Evolutionary conservation across 352 stramenopile genomes (phyloP).

Genomic region (Phytophthora niederhauseri): DNA sequence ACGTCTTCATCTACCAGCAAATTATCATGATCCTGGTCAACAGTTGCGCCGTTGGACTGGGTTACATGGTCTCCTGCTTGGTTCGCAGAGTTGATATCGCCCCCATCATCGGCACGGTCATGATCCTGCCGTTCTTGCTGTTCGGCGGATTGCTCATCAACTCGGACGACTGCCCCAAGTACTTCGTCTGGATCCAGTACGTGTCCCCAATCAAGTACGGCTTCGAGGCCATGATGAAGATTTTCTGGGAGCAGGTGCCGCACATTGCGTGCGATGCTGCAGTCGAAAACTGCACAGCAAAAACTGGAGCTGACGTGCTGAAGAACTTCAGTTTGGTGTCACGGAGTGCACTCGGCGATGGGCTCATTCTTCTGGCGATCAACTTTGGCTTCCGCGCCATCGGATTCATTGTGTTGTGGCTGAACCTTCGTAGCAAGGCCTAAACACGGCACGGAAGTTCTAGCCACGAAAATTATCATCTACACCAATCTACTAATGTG

Average conservation of each 20-base stretch:
- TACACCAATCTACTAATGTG: not conserved
- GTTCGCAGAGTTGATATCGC: slow-evolving; percentile 32
- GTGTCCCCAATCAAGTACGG: slow-evolving; percentile 49
- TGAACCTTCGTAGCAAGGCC: slow-evolving; percentile 29
- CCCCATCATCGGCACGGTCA: slow-evolving; percentile 37
- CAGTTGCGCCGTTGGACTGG: slow-evolving; percentile 35
- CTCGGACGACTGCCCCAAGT: slow-evolving; percentile 36
- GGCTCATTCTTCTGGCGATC: slow-evolving; percentile 36
- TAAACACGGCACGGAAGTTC: slow-evolving; percentile 13
- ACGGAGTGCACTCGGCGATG: slow-evolving; percentile 27
- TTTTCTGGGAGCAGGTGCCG: slow-evolving; percentile 35
- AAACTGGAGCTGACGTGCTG: slow-evolving; percentile 39
- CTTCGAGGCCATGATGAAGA: slow-evolving; percentile 39
- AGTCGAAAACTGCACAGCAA: slow-evolving; percentile 35
- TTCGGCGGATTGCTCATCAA: slow-evolving; percentile 51
- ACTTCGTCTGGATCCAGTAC: slow-evolving; percentile 48
- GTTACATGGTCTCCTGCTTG: slow-evolving; percentile 50
- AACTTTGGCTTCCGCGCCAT: slow-evolving; percentile 43
- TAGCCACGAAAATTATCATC: not conserved
- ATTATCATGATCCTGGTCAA: slow-evolving; percentile 41
- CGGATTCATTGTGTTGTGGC: slow-evolving; percentile 33
- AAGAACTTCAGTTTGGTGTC: slow-evolving; percentile 38
- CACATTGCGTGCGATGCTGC: slow-evolving; percentile 29
- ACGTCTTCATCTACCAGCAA: slow-evolving; percentile 33
- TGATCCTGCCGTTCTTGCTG: slow-evolving; percentile 44